Evolutionary conservation across 305 asterid species (phyloP), one percentile per base, ranked within the genome.

Genomic region (Solanum chacoense): DNA sequence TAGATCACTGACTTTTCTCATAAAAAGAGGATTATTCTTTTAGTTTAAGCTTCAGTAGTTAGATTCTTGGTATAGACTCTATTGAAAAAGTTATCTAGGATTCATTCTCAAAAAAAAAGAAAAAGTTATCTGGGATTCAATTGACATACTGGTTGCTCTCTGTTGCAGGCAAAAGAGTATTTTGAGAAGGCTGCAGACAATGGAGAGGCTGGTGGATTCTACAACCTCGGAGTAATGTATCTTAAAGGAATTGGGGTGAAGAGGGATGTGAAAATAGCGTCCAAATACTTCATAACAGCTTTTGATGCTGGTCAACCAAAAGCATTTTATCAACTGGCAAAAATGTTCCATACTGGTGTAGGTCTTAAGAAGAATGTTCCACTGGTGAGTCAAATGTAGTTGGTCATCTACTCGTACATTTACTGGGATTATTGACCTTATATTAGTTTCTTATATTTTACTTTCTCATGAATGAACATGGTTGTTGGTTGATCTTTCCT

Each of bases 341-440:
- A 95, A 94, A 97, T 97, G 99, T 95, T 97, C 90, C 98, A 97
- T 72, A 94, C 96, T 73, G 99, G 99, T 81, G 93, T 96, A 85
- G 98, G 93, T 71, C 91, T 95, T 78, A 94, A 93, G 93, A 96
- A 97, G 93, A 97, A 96, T 91, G 94, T 96, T 75, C 94, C 93
- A 42, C 91, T 94, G 98, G 99, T 96, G 92, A 91, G 92, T 87
- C 80, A 50, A 79, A 28, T 40, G 34, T 40, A 31, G 16, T 71
- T 40, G 20, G 75, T 36, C 20, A 35, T 85, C 35, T 69, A 69
- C 63, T 32, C 50, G 69, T 59, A 31, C 75, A 22, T 84, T 59
- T 84, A 22, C 75, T 59, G 34, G 50, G 87, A 32, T 59, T 84
- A 32, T 84, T 7, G 50, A 84, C 50, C 87, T 59, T 84, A 7